Evolutionary conservation across 2,329 filamentous ascomycete genomes (phyloP).

Genomic region (Epichloe hybrida): DNA sequence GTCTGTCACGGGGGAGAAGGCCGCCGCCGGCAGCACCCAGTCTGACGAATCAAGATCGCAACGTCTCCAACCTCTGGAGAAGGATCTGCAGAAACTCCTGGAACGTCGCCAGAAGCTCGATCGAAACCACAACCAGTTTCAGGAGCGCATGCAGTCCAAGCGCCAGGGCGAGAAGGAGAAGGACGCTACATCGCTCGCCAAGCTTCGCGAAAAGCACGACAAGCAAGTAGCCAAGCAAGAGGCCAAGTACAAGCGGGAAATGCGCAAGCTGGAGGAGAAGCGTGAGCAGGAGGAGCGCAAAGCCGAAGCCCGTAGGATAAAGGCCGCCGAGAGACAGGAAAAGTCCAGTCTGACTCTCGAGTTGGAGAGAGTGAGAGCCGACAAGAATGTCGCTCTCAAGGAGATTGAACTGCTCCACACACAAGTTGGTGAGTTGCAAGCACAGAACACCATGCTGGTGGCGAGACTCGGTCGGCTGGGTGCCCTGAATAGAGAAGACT

Average conservation of each 20-base stretch:
- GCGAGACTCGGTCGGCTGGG: constrained; percentile 35
- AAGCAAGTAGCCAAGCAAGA: constrained; percentile 51
- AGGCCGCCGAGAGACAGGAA: constrained; percentile 40
- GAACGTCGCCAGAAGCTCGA: constrained; percentile 48
- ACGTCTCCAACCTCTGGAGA: constrained; percentile 29
- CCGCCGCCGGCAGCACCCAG: constrained; percentile 11
- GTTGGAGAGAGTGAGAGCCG: constrained; percentile 36
- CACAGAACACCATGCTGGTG: constrained; percentile 45
- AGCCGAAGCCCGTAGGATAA: constrained; percentile 36
- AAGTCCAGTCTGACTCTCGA: constrained; percentile 34
- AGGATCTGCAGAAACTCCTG: constrained; percentile 51
- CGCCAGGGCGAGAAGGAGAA: constrained; percentile 34
- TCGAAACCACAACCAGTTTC: constrained; percentile 44
- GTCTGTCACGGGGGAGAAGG: constrained; percentile 17
- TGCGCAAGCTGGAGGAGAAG: constrained; percentile 51
- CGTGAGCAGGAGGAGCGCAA: constrained; percentile 49
- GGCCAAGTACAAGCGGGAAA: constrained; percentile 50
- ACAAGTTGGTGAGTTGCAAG: constrained; percentile 44
- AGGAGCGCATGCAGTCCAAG: constrained; percentile 32
- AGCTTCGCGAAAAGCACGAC: constrained; percentile 50
- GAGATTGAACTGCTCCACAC: constrained; percentile 40
- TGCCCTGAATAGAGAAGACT: constrained; percentile 20
- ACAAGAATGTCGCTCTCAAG: constrained; percentile 37
- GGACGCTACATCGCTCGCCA: constrained; percentile 37
- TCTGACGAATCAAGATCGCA: constrained; percentile 27